Conservation (phyloP, 345 rosid genomes). For the Tarenaya hassleriana region DNA sequence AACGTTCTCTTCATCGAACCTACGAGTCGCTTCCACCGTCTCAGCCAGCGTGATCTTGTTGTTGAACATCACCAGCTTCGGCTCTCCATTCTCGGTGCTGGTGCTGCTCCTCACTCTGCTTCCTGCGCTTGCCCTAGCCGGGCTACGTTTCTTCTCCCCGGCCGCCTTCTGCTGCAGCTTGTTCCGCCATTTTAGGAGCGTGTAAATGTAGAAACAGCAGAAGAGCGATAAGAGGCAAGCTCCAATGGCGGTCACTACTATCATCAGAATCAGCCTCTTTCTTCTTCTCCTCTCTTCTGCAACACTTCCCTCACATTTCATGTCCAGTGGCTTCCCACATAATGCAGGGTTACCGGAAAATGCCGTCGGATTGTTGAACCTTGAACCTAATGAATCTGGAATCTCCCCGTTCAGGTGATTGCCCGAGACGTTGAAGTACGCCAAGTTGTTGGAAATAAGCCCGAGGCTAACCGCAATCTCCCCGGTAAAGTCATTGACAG, state of each 20-base stretch:
- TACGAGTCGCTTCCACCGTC: conserved; percentile 78
- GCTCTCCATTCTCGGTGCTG: conserved; percentile 69
- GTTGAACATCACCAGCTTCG: conserved; percentile 89
- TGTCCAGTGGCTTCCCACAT: conserved; percentile 65
- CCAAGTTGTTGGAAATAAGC: conserved; percentile 35
- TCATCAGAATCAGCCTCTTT: conserved; percentile 51
- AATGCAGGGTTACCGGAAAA: conserved; percentile 51
- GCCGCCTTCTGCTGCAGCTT: conserved; percentile 56
- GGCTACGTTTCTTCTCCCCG: conserved; percentile 85
- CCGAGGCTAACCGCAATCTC: conserved; percentile 56
- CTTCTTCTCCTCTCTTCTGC: conserved; percentile 42
- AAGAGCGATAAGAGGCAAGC: conserved; percentile 54
- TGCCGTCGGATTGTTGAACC: conserved; percentile 49
- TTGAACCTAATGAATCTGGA: conserved; percentile 49
- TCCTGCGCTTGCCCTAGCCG: conserved; percentile 73
- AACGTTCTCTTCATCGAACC: conserved; percentile 91
- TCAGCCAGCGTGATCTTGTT: conserved; percentile 84
- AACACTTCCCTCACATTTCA: conserved; percentile 33
- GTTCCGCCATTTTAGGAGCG: conserved; percentile 81
- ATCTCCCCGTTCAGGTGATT: conserved; percentile 71
- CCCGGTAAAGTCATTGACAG: conserved; percentile 70
- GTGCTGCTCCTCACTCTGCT: conserved; percentile 80
- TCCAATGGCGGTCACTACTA: conserved; percentile 49
- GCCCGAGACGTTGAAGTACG: conserved; percentile 63
- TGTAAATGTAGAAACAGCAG: conserved; percentile 80